Conservation (phyloP, 768 basidiomycete genomes). For the Lactifluus piperatus region DNA sequence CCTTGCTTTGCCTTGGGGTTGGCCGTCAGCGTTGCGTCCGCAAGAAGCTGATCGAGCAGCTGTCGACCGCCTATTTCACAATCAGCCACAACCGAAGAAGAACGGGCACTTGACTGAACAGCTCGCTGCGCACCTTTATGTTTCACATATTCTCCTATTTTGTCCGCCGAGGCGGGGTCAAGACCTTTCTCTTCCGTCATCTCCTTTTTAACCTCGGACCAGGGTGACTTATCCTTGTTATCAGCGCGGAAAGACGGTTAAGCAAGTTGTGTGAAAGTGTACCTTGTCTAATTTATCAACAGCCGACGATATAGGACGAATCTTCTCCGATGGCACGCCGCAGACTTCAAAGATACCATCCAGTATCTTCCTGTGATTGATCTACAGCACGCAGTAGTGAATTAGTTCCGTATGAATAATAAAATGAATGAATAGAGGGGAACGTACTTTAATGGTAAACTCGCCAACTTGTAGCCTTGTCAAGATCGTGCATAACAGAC, state of each 20-base stretch:
- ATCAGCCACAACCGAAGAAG: background rate
- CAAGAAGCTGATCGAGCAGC: constrained; percentile 61
- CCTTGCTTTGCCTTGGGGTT: constrained; percentile 76
- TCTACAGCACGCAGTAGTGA: constrained; percentile 34
- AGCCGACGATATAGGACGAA: constrained; percentile 86
- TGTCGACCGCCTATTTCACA: constrained; percentile 55
- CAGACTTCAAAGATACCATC: constrained; percentile 97
- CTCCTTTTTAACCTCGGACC: constrained; percentile 89
- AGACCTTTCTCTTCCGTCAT: constrained; percentile 97
- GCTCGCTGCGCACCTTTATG: constrained; percentile 59
- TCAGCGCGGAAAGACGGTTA: background rate
- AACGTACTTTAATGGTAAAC: constrained; percentile 81
- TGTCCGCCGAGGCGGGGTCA: constrained; percentile 71
- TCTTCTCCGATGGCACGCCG: constrained; percentile 86
- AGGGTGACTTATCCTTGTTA: constrained; percentile 44
- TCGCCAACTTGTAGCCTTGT: constrained; percentile 84
- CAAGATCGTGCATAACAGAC: constrained; percentile 72
- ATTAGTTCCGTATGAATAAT: background rate
- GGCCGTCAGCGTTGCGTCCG: constrained; percentile 53
- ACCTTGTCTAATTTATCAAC: constrained; percentile 99
- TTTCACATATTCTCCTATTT: constrained; percentile 95
- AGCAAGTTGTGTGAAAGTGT: background rate
- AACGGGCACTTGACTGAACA: background rate
- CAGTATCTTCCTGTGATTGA: constrained; percentile 94
- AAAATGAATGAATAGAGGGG: background rate